Base-by-base conservation (phyloP, 345 rosid species). In the Populus deltoides region DNA sequence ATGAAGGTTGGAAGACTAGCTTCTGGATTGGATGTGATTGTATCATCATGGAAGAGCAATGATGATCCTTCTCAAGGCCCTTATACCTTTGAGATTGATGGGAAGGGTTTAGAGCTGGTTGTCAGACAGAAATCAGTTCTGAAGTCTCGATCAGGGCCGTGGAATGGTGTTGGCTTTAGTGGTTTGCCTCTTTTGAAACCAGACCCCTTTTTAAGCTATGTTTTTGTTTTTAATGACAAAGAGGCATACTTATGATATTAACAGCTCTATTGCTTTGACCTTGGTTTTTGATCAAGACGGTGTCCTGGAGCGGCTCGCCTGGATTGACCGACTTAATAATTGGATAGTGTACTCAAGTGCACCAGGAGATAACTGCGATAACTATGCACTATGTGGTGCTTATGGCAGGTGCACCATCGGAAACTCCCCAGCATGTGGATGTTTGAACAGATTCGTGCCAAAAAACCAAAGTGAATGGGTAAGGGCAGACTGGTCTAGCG, bases 41-140 rank as follows among this genome's bases (percentile, higher is more conserved):
- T 53, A 13, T 35, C 73, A 0, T 38, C 72, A 11, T 78, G 81
- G 81, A 78, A 72, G 71, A 72, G 66, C 74, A 3, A 3, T 9
- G 77, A 76, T n/a, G 80, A 81, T 67, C 83, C 83, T 53, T 75
- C 83, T 49, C 47, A 24, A 62, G 79, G 80, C 2, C 17, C 35
- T 10, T 38, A 41, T 6, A 11, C 47, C 0, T 51, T 10, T 11
- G 36, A 36, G 22, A 7, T 74, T 6, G 82, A 68, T 22, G 24
- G 69, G 0, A 31, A 38, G 5, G 78, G 74, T 6, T 74, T 47
- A 20, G 74, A 79, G 62, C 3, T 79, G 12, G 33, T 74, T 6
- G 4, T 68, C 62, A 36, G 9, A 29, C 1, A 36, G 69, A 24
- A 68, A 29, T 43, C 72, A 53, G 68, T 25, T 16, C 5, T 73